These are phyloP conservation scores for Cordyceps fumosorosea DNA, from an alignment of 2,329 filamentous ascomycete genomes.

Conservation along the genomic window DNA sequence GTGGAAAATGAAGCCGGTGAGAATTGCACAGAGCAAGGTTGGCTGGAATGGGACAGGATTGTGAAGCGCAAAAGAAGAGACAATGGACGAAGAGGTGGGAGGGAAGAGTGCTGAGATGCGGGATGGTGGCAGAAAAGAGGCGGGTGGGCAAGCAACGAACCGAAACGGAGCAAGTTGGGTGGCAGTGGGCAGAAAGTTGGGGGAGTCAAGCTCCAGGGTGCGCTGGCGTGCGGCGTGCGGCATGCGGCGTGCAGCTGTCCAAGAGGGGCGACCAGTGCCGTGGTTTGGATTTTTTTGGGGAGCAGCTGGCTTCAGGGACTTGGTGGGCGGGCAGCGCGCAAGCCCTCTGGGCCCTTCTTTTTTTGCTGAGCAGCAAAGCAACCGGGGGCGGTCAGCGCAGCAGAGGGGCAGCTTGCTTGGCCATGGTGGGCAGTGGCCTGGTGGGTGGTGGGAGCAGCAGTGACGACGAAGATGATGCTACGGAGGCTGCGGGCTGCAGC, in stretches of 20 bases:
- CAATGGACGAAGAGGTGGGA: conserved; percentile 11
- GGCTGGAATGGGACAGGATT: background rate
- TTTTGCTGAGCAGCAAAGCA: background rate
- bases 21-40: background rate
- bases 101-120: conserved; percentile 7
- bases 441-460: background rate
- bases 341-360: background rate
- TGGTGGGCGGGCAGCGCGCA: background rate
- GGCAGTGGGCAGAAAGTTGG: conserved; percentile 2
- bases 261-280: conserved; percentile 3
- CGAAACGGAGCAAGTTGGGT: background rate
- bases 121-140: conserved; percentile 11
- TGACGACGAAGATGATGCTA: background rate
- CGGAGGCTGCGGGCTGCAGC: background rate
- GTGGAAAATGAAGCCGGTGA: background rate
- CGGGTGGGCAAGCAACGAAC: background rate
- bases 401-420: background rate
- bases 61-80: conserved; percentile 3
- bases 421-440: background rate
- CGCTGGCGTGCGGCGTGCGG: background rate
- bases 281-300: background rate
- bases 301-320: background rate
- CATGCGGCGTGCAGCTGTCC: conserved; percentile 5
- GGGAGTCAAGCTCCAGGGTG: background rate
- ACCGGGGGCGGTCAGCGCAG: background rate